A percentile compares a stretch with the other conserved stretches of the same genome.
Conservation (phyloP, 2,329 filamentous ascomycete genomes). For the Xylaria sp. region DNA sequence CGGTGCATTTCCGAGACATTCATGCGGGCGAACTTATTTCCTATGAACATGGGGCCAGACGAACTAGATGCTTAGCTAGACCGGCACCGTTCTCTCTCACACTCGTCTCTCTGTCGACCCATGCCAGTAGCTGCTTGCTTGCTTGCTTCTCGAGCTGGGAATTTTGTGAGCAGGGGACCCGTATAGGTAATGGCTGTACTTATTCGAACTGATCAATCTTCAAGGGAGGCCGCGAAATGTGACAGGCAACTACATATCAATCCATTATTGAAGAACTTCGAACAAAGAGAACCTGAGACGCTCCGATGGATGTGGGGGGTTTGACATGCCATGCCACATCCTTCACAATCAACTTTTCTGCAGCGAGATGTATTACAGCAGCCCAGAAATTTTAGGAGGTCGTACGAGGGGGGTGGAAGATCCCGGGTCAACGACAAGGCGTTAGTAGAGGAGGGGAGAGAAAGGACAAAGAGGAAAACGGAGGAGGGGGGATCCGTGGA, state of each 20-base stretch:
- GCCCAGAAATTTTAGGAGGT: neutral
- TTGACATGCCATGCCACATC: neutral
- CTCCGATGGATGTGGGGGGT: neutral
- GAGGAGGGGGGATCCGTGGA: neutral
- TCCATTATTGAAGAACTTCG: conserved; percentile 1
- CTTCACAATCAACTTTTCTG: conserved; percentile 3
- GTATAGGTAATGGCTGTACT: neutral
- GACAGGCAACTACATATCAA: neutral
- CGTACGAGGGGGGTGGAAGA: neutral
- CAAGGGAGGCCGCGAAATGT: neutral
- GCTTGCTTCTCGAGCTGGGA: no score
- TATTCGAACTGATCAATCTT: neutral
- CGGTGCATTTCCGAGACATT: conserved; percentile 16
- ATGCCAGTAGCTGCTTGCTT: no score
- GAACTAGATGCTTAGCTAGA: neutral
- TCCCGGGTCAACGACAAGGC: conserved; percentile 3
- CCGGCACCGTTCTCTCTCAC: neutral
- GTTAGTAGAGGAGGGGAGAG: neutral
- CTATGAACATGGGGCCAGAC: neutral
- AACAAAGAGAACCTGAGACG: conserved; percentile 6
- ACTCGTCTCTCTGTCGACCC: no score
- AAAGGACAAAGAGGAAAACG: conserved; percentile 11
- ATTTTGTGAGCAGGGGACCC: neutral
- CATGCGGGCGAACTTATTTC: conserved; percentile 1
- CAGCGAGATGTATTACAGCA: neutral